Evolutionary conservation across 2,329 filamentous ascomycete genomes (phyloP).

Genomic region (Orbilia quercus): DNA sequence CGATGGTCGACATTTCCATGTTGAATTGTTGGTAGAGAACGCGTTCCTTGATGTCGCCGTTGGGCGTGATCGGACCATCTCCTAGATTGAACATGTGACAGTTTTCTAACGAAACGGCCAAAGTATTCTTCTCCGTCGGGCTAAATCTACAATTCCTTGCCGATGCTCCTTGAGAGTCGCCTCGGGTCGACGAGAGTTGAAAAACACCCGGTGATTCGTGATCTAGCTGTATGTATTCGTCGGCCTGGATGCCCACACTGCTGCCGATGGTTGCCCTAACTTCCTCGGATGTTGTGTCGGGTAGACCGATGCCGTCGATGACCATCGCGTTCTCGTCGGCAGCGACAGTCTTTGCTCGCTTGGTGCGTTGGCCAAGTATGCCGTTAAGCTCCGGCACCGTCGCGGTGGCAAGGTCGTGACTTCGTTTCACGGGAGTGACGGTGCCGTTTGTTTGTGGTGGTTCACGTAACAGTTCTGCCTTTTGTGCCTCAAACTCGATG

Average conservation of each 20-base stretch:
- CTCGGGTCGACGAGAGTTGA: slow-evolving; percentile 25
- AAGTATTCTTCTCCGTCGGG: slow-evolving; percentile 24
- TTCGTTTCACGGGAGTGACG: slow-evolving; percentile 43
- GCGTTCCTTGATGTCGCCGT: slow-evolving; percentile 20
- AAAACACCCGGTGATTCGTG: slow-evolving; percentile 44
- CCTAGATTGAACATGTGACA: slow-evolving; percentile 45
- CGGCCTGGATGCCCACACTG: slow-evolving; percentile 51
- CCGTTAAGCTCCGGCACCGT: slow-evolving; percentile 35
- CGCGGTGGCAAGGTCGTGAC: slow-evolving; percentile 33
- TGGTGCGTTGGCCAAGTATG: slow-evolving; percentile 40
- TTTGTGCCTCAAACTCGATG: slow-evolving; percentile 45
- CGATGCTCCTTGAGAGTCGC: slow-evolving; percentile 18
- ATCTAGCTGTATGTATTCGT: slow-evolving; percentile 51
- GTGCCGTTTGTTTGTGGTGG: slow-evolving; percentile 52
- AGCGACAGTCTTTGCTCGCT: slow-evolving; percentile 43
- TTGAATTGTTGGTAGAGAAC: slow-evolving; percentile 31
- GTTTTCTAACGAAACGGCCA: slow-evolving; percentile 42
- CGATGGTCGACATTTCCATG: slow-evolving; percentile 45
- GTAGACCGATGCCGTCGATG: slow-evolving; percentile 49
- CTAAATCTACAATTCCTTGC: slow-evolving; percentile 50
- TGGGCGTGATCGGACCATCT: slow-evolving; percentile 27
- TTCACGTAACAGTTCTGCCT: slow-evolving; percentile 43
- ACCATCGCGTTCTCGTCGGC: slow-evolving; percentile 48
- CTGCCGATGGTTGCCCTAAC: slow-evolving; percentile 52
- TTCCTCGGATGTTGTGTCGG: slow-evolving; percentile 53